Evolutionary conservation across 2,329 filamentous ascomycete species (phyloP), one percentile per base, ranked within the genome.

Genomic region (Epichloe sp.): DNA sequence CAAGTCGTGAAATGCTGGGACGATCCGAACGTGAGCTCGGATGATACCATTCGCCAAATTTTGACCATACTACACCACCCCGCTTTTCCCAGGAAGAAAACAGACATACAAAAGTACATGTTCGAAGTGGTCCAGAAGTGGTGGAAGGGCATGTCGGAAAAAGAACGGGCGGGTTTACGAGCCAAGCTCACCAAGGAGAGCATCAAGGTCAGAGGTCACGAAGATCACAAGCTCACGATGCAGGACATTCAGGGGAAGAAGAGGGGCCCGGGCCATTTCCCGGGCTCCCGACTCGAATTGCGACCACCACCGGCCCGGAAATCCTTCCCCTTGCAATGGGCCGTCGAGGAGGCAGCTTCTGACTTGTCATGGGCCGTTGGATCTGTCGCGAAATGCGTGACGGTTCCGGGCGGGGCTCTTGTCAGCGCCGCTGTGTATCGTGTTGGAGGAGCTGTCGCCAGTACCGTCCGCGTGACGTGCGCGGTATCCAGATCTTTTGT

Each of bases 61-160:
- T 67, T 87, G 42, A 77, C 78, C 17, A 80, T 86, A 5, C 89
- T 95, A 69, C 90, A 96, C 64, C 89, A 96, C 63, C 90, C 90
- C 0, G 85, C 84, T 2, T 72, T 87, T 40, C 80, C 88, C 10
- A 78, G 91, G 57, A 78, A 83, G 53, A 75, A 75, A 54, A 75
- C 84, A 51, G 83, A 91, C 62, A 80, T 89, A 34, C 90, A 95
- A 57, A 76, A 78, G 48, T 82, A 80, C 50, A 95, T 95, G 89
- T 95, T 86, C 66, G 75, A 81, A 35, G 83, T 83, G 0, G 87
- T 95, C 1, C 76, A 85, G 55, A 74, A 77, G 50, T 95, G 89
- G 89, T 82, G 79, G 1, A 75, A 85, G 43, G 76, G 79, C 46
- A 56, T 61, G 31, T 55, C 57, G 0, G 43, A 50, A 0, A 47